Evolutionary conservation across 1,284 basidiomycete species (phyloP).

Genomic region (Moniliella sp.): DNA sequence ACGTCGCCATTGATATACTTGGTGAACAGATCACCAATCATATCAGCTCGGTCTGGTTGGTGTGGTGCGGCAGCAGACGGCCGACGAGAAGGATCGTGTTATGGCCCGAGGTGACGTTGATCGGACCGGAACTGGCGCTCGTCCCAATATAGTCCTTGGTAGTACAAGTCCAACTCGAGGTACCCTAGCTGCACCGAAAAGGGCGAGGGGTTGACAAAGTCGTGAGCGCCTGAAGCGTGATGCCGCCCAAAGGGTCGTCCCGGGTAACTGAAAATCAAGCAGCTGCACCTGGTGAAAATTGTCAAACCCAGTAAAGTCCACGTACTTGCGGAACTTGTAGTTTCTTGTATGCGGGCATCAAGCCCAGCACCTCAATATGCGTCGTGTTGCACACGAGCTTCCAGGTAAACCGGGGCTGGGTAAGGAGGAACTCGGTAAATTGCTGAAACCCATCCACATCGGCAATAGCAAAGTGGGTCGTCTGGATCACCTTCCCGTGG

Average conservation of each 20-base stretch:
- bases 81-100: constrained; percentile 49
- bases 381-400: constrained; percentile 43
- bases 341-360: constrained; percentile 23
- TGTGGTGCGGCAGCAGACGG: constrained; percentile 43
- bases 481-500: constrained; percentile 34
- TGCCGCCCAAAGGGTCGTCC: constrained; percentile 48
- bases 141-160: constrained; percentile 45
- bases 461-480: constrained; percentile 29
- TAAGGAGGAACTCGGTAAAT: constrained; percentile 42
- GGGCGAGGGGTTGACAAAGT: constrained; percentile 47
- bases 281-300: constrained; percentile 46
- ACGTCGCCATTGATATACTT: constrained; percentile 49
- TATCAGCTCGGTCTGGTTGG: constrained; percentile 38
- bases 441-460: constrained; percentile 23
- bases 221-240: constrained; percentile 46
- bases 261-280: constrained; percentile 49
- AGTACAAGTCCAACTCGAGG: constrained; percentile 46
- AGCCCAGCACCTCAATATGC: constrained; percentile 45
- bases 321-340: constrained; percentile 15
- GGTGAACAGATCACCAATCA: constrained; percentile 50
- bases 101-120: constrained; percentile 35
- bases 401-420: constrained; percentile 51
- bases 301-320: constrained; percentile 42
- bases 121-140: constrained; percentile 35
- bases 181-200: constrained; percentile 52